A percentile compares a stretch with the other conserved stretches of the same genome.
Conservation (phyloP, 139 green algal species). For the Chlorella ohadii region DNA sequence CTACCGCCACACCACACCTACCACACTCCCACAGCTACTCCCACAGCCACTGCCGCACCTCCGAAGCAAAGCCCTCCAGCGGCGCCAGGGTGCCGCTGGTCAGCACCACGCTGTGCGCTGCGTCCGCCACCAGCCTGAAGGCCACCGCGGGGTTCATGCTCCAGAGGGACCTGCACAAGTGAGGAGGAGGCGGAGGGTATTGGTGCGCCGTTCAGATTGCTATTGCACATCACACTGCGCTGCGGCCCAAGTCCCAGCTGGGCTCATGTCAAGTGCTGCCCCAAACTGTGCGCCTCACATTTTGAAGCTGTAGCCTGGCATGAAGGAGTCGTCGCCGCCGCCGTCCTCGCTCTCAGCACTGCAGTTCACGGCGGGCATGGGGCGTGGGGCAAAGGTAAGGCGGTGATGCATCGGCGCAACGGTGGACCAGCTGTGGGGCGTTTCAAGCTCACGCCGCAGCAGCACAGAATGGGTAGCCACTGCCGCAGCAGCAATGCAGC, state of each 20-base stretch:
- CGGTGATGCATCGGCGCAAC: too few species aligned
- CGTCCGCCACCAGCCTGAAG: conserved; percentile 52
- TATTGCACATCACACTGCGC: too few species aligned
- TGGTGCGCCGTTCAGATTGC: too few species aligned
- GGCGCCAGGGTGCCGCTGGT: conserved; percentile 91
- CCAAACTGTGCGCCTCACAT: not conserved
- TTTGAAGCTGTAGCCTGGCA: conserved; percentile 18
- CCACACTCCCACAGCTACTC: not conserved
- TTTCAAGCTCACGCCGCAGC: too few species aligned
- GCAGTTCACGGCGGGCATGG: not conserved
- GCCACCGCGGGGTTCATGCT: conserved; percentile 85
- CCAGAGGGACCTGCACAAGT: conserved; percentile 83
- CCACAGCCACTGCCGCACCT: conserved; percentile 55
- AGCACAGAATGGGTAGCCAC: too few species aligned
- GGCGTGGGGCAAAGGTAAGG: not conserved
- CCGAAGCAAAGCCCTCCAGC: conserved; percentile 86
- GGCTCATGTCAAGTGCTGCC: not conserved
- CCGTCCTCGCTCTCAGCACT: not conserved
- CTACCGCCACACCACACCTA: not conserved
- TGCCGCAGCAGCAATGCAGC: not conserved
- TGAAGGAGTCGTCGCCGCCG: not conserved
- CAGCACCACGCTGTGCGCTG: conserved; percentile 68
- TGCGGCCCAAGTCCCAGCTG: too few species aligned
- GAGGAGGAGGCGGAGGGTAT: too few species aligned
- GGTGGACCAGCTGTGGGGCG: too few species aligned